Evolutionary conservation across 768 basidiomycete genomes (phyloP).

Genomic region (Zangia roseola): DNA sequence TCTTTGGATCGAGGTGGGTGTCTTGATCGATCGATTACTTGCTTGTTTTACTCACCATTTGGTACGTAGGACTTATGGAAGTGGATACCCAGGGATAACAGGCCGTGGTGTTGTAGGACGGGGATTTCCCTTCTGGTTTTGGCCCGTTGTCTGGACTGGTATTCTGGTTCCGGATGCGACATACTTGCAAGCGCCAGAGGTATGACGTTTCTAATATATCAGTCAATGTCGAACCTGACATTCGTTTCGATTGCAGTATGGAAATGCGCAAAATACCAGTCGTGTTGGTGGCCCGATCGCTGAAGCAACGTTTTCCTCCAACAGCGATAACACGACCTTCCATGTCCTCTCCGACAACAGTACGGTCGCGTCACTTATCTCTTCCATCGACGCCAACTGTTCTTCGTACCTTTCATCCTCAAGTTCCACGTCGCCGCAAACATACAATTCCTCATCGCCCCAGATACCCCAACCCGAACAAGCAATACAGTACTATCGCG

Average conservation of each 20-base stretch:
- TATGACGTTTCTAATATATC: conserved; percentile 10
- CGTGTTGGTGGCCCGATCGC: conserved; percentile 49
- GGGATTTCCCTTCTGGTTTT: conserved; percentile 64
- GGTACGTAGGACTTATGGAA: conserved; percentile 50
- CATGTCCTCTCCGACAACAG: conserved; percentile 48
- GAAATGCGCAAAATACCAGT: conserved; percentile 40
- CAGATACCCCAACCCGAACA: conserved; percentile 45
- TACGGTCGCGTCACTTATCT: conserved; percentile 44
- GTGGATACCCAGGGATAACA: conserved; percentile 55
- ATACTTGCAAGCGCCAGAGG: conserved; percentile 43
- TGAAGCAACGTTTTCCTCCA: conserved; percentile 41
- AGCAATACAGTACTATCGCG: conserved; percentile 67
- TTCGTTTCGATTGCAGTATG: conserved; percentile 40
- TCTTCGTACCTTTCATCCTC: conserved; percentile 36
- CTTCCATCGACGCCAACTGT: conserved; percentile 44
- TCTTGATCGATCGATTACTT: background rate
- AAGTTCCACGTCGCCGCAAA: conserved; percentile 30
- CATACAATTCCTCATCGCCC: conserved; percentile 31
- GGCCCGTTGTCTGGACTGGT: conserved; percentile 57
- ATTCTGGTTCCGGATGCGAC: conserved; percentile 24
- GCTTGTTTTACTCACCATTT: background rate
- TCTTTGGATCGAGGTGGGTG: conserved; percentile 45
- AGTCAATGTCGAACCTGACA: background rate
- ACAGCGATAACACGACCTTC: conserved; percentile 39
- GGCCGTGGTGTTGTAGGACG: conserved; percentile 47